A percentile compares a stretch with the other conserved stretches of the same genome.
Conservation (phyloP, 768 basidiomycete genomes). For the Suillus fuscotomentosus region DNA sequence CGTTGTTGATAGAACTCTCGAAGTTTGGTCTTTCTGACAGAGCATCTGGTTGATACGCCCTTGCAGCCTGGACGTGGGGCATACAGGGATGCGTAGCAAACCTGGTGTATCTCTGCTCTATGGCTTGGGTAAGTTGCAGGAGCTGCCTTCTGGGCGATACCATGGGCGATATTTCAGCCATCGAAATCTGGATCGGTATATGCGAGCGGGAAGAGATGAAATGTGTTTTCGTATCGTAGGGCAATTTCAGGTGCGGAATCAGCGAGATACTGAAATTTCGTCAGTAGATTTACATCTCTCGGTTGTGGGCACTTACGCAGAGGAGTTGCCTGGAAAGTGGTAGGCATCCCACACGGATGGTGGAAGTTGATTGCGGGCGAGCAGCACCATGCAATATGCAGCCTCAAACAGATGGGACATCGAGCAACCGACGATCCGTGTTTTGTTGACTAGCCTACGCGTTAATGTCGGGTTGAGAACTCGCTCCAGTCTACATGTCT, state of each 20-base stretch:
- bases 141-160: neutral
- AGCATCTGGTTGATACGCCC: neutral
- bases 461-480: conserved; percentile 10
- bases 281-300: neutral
- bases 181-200: neutral
- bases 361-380: conserved; percentile 3
- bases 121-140: neutral
- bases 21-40: neutral
- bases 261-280: neutral
- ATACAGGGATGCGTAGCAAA: neutral
- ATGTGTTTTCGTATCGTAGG: neutral
- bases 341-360: neutral
- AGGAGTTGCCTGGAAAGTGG: neutral
- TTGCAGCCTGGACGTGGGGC: conserved; percentile 2
- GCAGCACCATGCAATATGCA: conserved; percentile 20
- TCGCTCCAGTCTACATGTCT: conserved; percentile 6
- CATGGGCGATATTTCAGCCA: neutral
- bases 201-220: conserved; percentile 3
- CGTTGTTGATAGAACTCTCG: neutral
- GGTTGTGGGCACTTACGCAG: neutral
- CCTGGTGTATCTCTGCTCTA: neutral
- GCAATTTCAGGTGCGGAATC: neutral
- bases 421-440: conserved; percentile 13
- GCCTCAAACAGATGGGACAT: conserved; percentile 20
- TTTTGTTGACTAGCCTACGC: conserved; percentile 9